Base-by-base conservation (phyloP, 2,329 filamentous ascomycete species). In the Stemphylium vesicarium region DNA sequence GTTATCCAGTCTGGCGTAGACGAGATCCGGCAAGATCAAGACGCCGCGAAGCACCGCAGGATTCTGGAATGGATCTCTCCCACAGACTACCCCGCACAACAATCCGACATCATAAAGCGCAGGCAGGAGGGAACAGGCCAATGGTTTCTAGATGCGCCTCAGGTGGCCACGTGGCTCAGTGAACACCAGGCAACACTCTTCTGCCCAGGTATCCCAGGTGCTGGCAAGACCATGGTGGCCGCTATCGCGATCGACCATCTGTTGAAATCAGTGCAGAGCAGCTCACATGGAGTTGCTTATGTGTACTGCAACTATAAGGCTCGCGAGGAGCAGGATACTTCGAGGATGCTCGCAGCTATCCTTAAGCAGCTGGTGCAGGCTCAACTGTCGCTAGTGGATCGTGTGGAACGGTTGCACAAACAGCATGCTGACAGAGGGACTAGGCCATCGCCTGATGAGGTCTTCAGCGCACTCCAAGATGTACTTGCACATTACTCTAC, bases 151-250 rank as follows among this genome's bases (percentile, higher is more conserved):
- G 59, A 76, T 3, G 79, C 78, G 0, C 36, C 49, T 13, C 50
- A 65, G 26, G 50, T 65, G 9, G 7, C 47, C 6, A 4, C 9
- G 2, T 65, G 59, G 63, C 13, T 63, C 12, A 3, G 39, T 10
- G 22, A 37, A 0, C 31, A 56, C 0, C 59, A 60, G 1, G 55
- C 71, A 20, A 79, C 68, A 0, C 56, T 84, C 0, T 82, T 80
- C 56, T 84, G 79, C 55, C 74, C 73, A 2, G 80, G 81, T 0
- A 79, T 80, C 11, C 80, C 80, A 0, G 80, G 81, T 3, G 77
- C 79, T 0, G 80, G 81, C 1, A 84, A 83, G 62, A 83, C 80
- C 0, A 79, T 81, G 4, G 47, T 80, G 0, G 64, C 77, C 0
- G 74, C 80, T 0, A 73, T 77, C 8, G 72, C 79, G 0, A 59